These are phyloP conservation scores for Solanum sitiens DNA, from an alignment of 257 asterid genomes.

Conservation along the genomic window DNA sequence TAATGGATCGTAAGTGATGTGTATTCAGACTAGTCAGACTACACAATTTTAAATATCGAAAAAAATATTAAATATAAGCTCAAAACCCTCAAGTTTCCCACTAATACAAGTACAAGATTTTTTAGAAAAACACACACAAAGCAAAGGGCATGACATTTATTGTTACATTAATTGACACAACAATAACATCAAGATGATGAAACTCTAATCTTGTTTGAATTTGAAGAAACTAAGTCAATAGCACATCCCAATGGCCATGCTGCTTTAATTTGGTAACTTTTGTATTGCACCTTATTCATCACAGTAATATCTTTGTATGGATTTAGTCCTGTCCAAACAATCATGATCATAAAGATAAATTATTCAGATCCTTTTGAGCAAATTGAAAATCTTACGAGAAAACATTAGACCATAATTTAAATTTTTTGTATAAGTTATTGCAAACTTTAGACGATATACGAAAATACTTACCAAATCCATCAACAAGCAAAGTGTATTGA, in stretches of 20 bases:
- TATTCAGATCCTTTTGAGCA: too few species aligned
- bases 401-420: not conserved
- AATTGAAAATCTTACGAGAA: not conserved
- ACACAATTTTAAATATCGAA: not conserved
- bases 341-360: not conserved
- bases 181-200: not conserved
- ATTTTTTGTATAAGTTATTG: not conserved
- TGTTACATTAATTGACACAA: not conserved
- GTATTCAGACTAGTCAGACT: not conserved
- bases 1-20: accelerated
- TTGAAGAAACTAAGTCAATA: slow-evolving; percentile 30
- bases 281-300: slow-evolving; percentile 19
- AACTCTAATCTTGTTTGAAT: not conserved
- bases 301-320: slow-evolving; percentile 15
- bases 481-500: too few species aligned
- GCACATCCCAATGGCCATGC: slow-evolving; percentile 64
- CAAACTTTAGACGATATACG: not conserved
- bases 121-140: not conserved
- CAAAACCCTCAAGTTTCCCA: not conserved
- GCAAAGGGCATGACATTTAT: not conserved
- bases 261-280: slow-evolving; percentile 15
- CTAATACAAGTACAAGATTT: not conserved
- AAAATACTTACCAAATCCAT: too few species aligned
- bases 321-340: slow-evolving; percentile 12
- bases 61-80: not conserved